phyloP scores from a whole-genome alignment of 108 stramenopile genomes.

The Nitzschia sp. region DNA sequence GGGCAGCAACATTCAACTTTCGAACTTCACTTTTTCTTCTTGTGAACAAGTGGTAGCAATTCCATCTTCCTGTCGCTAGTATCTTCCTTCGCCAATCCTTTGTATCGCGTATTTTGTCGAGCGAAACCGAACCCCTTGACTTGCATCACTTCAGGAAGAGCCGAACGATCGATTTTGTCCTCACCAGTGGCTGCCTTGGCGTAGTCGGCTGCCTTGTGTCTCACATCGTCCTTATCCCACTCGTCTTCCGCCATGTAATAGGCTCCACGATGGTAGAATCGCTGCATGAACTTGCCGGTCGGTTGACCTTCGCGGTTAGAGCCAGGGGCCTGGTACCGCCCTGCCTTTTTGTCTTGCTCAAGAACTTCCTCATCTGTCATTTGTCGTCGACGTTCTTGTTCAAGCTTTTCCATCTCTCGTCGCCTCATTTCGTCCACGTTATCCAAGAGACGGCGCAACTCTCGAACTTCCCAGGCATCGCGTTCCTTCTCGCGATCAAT shows the following conservation, averaged over 20 bases:
- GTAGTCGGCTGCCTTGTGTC: conserved; percentile 80
- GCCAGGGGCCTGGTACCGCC: conserved; percentile 63
- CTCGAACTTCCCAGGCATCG: conserved; percentile 84
- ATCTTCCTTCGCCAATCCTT: conserved; percentile 92
- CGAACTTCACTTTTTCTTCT: conserved; percentile 4
- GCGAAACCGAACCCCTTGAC: conserved; percentile 94
- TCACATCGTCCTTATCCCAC: conserved; percentile 84
- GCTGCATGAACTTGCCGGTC: conserved; percentile 59
- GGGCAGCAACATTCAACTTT: background rate
- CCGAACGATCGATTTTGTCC: conserved; percentile 84
- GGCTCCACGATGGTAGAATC: conserved; percentile 97
- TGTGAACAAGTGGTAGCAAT: conserved; percentile 20
- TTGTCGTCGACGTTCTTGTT: conserved; percentile 67
- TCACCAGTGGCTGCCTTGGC: conserved; percentile 84
- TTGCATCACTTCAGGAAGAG: conserved; percentile 92
- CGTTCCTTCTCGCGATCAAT: conserved; percentile 41
- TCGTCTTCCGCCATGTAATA: conserved; percentile 98
- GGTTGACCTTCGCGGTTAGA: conserved; percentile 25
- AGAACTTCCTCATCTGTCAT: conserved; percentile 93
- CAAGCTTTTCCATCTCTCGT: conserved; percentile 49
- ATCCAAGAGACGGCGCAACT: conserved; percentile 57
- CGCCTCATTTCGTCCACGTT: conserved; percentile 63
- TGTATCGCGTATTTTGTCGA: conserved; percentile 89
- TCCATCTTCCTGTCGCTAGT: conserved; percentile 68
- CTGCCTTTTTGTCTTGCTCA: conserved; percentile 71